Base-by-base conservation (phyloP, 2,329 filamentous ascomycete species). In the Pestalotiopsis fici region DNA sequence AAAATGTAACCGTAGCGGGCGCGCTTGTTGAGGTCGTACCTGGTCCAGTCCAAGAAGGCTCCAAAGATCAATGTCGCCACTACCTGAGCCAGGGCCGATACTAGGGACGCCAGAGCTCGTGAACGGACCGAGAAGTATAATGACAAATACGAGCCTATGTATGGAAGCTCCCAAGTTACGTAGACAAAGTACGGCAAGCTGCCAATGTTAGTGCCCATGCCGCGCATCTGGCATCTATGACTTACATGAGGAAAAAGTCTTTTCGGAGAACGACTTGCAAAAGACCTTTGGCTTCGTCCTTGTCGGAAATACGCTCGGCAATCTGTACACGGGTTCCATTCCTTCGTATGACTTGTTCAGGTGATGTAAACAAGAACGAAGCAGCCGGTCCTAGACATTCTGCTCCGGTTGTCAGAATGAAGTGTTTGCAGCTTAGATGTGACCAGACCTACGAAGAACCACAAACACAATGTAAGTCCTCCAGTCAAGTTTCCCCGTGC, bases 401-500 rank as follows among this genome's bases (percentile, higher is more conserved):
- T 64, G 21, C n/a, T n/a, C 5, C 18, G 21, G 21, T 13, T n/a
- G 13, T 25, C 23, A 54, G 15, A 35, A 64, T 39, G 65, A 39
- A 39, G 7, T n/a, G 13, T 43, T 43, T n/a, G 1, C 7, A 23
- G 31, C 9, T 12, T 5, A 18, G 18, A 54, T 11, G 21, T 2
- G 9, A 18, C 4, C 18, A 47, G 23, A 68, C 72, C 64, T 66
- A 75, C 73, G 73, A 28, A 75, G 63, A 13, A 73, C 72, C 0
- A 75, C 71, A 35, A 74, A 74, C 0, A 75, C 73, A 59, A 75
- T 74, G 39, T 74, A 74, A 0, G 72, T 74, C 50, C 69, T 71
- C 72, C 72, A 75, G 35, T 74, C 67, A n/a, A 74, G 43, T 35
- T 75, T 75, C 21, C 73, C 73, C 0, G 73, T 73, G 3, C 43